Conservation (phyloP, 1,284 basidiomycete species). For the Ustilago trichophora region DNA sequence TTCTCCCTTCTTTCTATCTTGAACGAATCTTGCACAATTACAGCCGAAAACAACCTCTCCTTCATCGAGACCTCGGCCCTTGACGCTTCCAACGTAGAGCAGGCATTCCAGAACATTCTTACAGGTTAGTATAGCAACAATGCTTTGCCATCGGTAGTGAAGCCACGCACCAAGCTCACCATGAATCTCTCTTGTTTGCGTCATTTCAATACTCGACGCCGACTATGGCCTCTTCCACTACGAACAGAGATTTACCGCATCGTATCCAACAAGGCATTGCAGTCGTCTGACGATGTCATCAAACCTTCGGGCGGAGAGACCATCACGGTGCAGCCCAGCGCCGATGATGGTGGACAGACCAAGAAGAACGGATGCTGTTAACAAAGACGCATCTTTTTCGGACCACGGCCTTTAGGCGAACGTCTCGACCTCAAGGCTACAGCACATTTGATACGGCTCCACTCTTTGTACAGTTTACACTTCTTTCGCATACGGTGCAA, state of each 20-base stretch:
- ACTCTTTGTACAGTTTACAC: constrained; percentile 12
- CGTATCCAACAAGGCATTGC: constrained; percentile 66
- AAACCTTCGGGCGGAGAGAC: constrained; percentile 66
- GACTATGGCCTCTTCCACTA: neutral
- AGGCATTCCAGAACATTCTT: constrained; percentile 92
- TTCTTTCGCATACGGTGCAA: constrained; percentile 5
- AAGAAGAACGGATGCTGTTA: constrained; percentile 67
- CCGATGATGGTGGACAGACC: constrained; percentile 63
- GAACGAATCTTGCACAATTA: neutral
- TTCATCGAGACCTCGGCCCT: constrained; percentile 97
- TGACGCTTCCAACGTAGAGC: constrained; percentile 97
- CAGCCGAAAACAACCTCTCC: constrained; percentile 83
- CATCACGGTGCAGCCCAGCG: constrained; percentile 65
- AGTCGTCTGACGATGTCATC: constrained; percentile 66
- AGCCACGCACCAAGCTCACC: neutral
- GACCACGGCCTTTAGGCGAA: constrained; percentile 8
- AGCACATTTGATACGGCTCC: constrained; percentile 3
- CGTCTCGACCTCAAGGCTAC: too few species aligned
- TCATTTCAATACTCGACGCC: neutral
- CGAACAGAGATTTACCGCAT: constrained; percentile 65
- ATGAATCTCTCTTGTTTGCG: neutral
- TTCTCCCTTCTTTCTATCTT: neutral
- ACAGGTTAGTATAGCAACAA: constrained; percentile 74
- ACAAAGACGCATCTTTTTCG: constrained; percentile 5
- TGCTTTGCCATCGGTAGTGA: neutral